Conservation (phyloP, 805 yeast genomes). For the Lipomyces anomalus region DNA sequence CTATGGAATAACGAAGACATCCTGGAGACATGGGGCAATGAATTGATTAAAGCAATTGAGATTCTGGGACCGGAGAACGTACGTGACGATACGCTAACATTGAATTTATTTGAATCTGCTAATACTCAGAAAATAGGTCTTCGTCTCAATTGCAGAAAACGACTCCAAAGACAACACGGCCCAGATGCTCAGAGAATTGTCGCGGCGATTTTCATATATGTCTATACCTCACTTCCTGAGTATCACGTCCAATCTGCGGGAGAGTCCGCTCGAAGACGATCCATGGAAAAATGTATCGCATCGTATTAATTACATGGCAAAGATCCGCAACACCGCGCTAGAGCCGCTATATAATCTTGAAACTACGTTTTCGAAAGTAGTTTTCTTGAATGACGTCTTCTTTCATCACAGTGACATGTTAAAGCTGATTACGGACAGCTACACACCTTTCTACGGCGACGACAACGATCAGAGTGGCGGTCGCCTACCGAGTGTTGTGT, state of each 20-base stretch:
- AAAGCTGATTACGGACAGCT: slow-evolving; percentile 6
- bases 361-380: slow-evolving; percentile 5
- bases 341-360: slow-evolving; percentile 9
- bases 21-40: slow-evolving; percentile 13
- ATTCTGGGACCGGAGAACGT: slow-evolving; percentile 17
- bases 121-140: no score
- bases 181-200: slow-evolving; percentile 8
- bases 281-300: slow-evolving; percentile 17
- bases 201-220: no score
- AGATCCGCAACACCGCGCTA: slow-evolving; percentile 14
- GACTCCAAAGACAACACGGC: slow-evolving; percentile 20
- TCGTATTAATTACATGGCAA: slow-evolving; percentile 16
- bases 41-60: slow-evolving; percentile 8
- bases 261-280: slow-evolving; percentile 12
- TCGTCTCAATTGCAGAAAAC: slow-evolving; percentile 15
- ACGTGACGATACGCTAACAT: not conserved
- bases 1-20: slow-evolving; percentile 13
- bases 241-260: slow-evolving; percentile 11
- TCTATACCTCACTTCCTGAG: slow-evolving; percentile 8
- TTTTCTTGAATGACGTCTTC: slow-evolving; percentile 17
- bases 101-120: not conserved
- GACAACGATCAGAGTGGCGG: no score
- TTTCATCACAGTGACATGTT: slow-evolving; percentile 15
- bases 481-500: slow-evolving; percentile 19
- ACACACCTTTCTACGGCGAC: not conserved